These are phyloP conservation scores for Tylopilus cervinicoccineus DNA, from an alignment of 768 basidiomycete genomes.

Conservation along the genomic window DNA sequence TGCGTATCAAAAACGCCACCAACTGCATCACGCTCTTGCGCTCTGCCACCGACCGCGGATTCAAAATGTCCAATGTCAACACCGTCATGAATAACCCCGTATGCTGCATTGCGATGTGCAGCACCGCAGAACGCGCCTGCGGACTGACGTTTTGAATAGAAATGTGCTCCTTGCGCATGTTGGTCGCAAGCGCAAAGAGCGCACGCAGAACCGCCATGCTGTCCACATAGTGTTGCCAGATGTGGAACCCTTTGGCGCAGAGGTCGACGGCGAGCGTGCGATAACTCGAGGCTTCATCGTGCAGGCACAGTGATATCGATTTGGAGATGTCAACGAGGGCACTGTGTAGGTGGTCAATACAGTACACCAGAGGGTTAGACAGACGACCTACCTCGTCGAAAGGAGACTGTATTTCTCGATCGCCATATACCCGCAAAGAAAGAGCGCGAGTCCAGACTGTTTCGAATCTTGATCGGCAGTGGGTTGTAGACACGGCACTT, in stretches of 20 bases:
- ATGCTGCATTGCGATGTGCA: conserved; percentile 79
- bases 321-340: conserved; percentile 80
- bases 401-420: conserved; percentile 75
- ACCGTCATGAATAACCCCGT: conserved; percentile 95
- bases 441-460: conserved; percentile 65
- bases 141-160: conserved; percentile 63
- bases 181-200: conserved; percentile 78
- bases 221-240: conserved; percentile 94
- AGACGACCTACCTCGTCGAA: conserved; percentile 53
- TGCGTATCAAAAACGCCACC: conserved; percentile 89
- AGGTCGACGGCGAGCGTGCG: conserved; percentile 81
- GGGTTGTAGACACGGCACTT: conserved; percentile 63
- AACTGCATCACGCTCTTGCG: conserved; percentile 89
- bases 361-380: not conserved
- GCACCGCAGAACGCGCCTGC: conserved; percentile 78
- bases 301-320: conserved; percentile 74
- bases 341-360: conserved; percentile 35
- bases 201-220: conserved; percentile 83
- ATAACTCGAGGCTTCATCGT: conserved; percentile 65
- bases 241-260: conserved; percentile 84
- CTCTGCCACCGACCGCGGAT: conserved; percentile 68
- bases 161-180: conserved; percentile 63
- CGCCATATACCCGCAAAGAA: conserved; percentile 81
- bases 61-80: conserved; percentile 82
- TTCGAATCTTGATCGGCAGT: conserved; percentile 55